Conservation (phyloP, 2,329 filamentous ascomycete genomes). For the Diplodia intermedia region DNA sequence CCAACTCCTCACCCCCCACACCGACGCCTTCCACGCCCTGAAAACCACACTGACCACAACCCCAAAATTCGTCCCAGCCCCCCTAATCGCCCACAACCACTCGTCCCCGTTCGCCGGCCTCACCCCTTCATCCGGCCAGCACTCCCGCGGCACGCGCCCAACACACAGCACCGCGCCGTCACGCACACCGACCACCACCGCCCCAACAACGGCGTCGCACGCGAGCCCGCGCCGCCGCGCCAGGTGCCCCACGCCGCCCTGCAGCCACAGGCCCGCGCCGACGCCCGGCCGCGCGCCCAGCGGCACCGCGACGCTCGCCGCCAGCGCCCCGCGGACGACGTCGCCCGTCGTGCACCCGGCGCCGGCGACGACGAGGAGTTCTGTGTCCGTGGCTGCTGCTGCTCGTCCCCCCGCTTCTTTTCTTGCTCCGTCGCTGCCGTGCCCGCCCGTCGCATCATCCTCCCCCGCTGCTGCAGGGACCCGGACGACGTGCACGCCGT, state of each 20-base stretch:
- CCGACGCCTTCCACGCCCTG: constrained; percentile 54
- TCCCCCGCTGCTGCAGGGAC: no score
- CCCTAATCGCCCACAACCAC: constrained; percentile 64
- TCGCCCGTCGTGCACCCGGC: constrained; percentile 65
- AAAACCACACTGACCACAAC: constrained; percentile 64
- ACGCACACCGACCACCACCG: constrained; percentile 61
- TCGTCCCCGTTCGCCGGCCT: constrained; percentile 58
- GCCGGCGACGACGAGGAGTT: constrained; percentile 56
- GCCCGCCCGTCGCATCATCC: no score
- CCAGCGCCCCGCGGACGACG: constrained; percentile 58
- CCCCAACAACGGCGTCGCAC: constrained; percentile 67
- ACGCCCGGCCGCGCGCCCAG: constrained; percentile 68
- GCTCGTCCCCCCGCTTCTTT: constrained; percentile 34
- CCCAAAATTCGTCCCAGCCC: constrained; percentile 66
- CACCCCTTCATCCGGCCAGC: constrained; percentile 52
- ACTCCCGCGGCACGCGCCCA: constrained; percentile 58
- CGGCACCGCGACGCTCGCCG: constrained; percentile 61
- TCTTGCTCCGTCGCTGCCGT: no score
- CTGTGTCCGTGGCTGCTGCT: constrained; percentile 33
- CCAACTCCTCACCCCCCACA: constrained; percentile 46
- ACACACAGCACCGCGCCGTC: constrained; percentile 57
- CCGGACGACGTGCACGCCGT: constrained; percentile 56
- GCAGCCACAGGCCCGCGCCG: constrained; percentile 68
- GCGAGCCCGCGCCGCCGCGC: constrained; percentile 62
- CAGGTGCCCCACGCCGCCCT: constrained; percentile 70